These are phyloP conservation scores for Grifola frondosa DNA, from an alignment of 1,284 basidiomycete species.

Conservation along the genomic window DNA sequence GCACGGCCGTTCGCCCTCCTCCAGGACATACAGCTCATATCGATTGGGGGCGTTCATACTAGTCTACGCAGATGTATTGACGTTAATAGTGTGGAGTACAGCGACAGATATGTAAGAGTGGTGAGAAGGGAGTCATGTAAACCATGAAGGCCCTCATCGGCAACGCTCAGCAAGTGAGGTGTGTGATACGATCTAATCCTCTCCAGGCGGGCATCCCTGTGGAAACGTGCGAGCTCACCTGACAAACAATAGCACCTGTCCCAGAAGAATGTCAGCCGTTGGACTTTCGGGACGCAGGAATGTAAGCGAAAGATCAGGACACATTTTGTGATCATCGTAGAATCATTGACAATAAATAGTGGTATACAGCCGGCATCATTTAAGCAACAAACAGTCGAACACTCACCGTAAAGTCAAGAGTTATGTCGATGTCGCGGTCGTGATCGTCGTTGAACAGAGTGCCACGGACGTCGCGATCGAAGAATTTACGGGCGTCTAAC, in stretches of 20 bases:
- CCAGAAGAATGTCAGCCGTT: too few species aligned
- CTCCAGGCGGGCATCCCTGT: too few species aligned
- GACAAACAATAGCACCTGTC: too few species aligned
- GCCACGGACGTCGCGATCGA: too few species aligned
- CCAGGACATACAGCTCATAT: slow-evolving; percentile 88
- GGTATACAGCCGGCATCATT: slow-evolving; percentile 50
- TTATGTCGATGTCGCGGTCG: neutral
- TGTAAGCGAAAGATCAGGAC: slow-evolving; percentile 36
- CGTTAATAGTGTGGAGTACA: neutral
- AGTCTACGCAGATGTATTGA: slow-evolving; percentile 12
- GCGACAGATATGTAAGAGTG: neutral
- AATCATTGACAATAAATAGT: slow-evolving; percentile 75
- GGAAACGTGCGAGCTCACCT: too few species aligned
- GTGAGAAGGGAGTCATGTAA: neutral
- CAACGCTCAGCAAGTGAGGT: neutral
- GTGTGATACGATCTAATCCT: too few species aligned
- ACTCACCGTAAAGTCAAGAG: slow-evolving; percentile 23
- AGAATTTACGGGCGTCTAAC: slow-evolving; percentile 29
- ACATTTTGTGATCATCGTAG: slow-evolving; percentile 49
- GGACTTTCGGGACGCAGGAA: too few species aligned
- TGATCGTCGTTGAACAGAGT: neutral
- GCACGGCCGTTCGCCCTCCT: slow-evolving; percentile 91
- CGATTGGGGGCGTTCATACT: slow-evolving; percentile 92
- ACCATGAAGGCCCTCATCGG: neutral
- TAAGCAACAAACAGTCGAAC: slow-evolving; percentile 1